Evolutionary conservation across 2,329 filamentous ascomycete species (phyloP), one percentile per base, ranked within the genome.

Genomic region (Purpureocillium takamizusanense): DNA sequence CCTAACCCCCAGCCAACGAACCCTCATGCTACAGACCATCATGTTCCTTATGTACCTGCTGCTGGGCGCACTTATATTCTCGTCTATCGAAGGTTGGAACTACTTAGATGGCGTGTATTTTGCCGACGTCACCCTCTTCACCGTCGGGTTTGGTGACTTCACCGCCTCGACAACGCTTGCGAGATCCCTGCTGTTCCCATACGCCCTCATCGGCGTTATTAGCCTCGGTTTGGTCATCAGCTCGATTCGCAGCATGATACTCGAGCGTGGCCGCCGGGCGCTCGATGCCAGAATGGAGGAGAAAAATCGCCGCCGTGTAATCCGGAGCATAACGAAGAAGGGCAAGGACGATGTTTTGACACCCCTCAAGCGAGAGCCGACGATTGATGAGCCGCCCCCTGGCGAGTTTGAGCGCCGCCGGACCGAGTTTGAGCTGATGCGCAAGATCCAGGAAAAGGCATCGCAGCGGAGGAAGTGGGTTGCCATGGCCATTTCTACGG

Each of bases 21-120:
- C 86, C 0, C 66, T 95, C 16, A 95, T 95, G 69, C 63, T 95
- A 21, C 89, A 95, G 60, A 94, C 87, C 2, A 94, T 94, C 60
- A 66, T 84, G 39, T 86, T 94, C 53, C 80, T 94, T 37, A 62
- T 86, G 35, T 95, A 92, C 67, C 66, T 95, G 0, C 78, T 85
- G 1, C 61, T 87, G 2, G 89, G 89, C 1, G 86, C 82, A 1
- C 74, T 81, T 1, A 63, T 94, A 0, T 95, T 92, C 53, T 76
- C 78, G 6, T 66, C 66, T 2, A 71, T 92, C 3, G 82, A 94
- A 44, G 71, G 62, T 4, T 92, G 88, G 80, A 65, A 69, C 15
- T 95, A 83, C 52, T 75, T 86, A 1, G 86, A 95, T 50, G 77
- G 78, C 3, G 66, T 89, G 2, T 89, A 88, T 55, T 89, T 86